Evolutionary conservation across 2,329 filamentous ascomycete genomes (phyloP).

Genomic region (Aspergillus melleus): DNA sequence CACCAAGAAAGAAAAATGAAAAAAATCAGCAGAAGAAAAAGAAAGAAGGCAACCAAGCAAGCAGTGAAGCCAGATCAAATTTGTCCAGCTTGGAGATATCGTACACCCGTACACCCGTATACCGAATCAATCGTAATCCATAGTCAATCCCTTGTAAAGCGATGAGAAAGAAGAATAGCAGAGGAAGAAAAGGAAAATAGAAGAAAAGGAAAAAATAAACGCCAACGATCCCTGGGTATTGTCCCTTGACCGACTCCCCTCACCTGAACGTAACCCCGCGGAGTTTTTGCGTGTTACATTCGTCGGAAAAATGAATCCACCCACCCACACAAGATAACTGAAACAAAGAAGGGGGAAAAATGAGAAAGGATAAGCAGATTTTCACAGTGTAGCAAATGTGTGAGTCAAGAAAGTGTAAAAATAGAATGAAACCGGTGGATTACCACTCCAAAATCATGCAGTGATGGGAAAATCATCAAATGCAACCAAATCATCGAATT

Average conservation of each 20-base stretch:
- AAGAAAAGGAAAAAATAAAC: background rate
- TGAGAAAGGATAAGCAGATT: slow-evolving; percentile 25
- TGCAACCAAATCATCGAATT: slow-evolving; percentile 34
- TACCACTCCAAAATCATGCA: slow-evolving; percentile 16
- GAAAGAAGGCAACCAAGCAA: background rate
- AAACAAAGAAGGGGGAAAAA: slow-evolving; percentile 11
- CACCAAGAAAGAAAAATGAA: background rate
- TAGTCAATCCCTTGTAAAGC: too few species aligned
- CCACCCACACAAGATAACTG: background rate
- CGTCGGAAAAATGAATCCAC: background rate
- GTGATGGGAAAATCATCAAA: slow-evolving; percentile 34
- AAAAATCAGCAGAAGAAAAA: background rate
- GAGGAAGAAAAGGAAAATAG: too few species aligned
- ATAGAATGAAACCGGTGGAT: background rate
- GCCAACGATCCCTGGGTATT: slow-evolving; percentile 13
- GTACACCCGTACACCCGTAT: background rate
- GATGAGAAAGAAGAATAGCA: too few species aligned
- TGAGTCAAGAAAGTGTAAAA: slow-evolving; percentile 23
- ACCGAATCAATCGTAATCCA: too few species aligned
- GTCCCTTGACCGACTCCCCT: background rate
- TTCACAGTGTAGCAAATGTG: background rate
- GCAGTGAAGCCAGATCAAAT: too few species aligned
- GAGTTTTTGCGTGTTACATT: background rate
- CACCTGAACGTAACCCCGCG: background rate
- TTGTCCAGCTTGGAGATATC: background rate